These are phyloP conservation scores for Knufia fluminis DNA, from an alignment of 2,329 filamentous ascomycete genomes.

Conservation along the genomic window DNA sequence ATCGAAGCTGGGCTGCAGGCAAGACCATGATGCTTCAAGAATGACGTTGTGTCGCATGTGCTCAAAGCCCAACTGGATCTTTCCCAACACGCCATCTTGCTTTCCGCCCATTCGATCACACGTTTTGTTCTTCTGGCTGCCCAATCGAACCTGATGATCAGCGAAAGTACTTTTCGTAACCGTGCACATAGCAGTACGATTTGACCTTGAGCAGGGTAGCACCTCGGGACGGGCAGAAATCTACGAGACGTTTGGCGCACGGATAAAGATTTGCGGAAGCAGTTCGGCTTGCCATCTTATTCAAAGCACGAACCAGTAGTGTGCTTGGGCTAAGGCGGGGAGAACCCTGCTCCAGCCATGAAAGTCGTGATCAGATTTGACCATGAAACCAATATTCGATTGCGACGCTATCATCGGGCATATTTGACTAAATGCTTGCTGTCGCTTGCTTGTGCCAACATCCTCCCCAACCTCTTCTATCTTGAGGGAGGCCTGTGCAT, in stretches of 20 bases:
- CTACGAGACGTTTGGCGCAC: too few species aligned
- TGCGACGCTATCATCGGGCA: background rate
- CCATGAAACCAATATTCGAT: background rate
- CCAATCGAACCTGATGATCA: background rate
- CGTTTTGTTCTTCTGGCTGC: constrained; percentile 5
- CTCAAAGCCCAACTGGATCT: background rate
- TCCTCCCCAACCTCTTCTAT: background rate
- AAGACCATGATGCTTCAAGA: background rate
- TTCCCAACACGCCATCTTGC: background rate
- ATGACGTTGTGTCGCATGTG: background rate
- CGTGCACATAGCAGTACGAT: too few species aligned
- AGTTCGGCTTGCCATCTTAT: too few species aligned
- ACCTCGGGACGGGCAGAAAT: too few species aligned
- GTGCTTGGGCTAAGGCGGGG: too few species aligned
- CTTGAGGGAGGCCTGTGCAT: background rate
- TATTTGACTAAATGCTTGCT: background rate
- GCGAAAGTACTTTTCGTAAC: too few species aligned
- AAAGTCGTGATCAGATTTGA: background rate
- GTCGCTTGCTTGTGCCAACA: background rate
- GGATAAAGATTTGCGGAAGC: background rate
- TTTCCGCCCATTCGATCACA: background rate
- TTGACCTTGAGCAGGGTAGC: background rate
- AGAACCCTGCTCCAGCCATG: background rate
- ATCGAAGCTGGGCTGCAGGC: too few species aligned
- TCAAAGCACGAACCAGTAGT: too few species aligned